Conservation (phyloP, 2,329 filamentous ascomycete species). For the Dactylellina cionopaga region DNA sequence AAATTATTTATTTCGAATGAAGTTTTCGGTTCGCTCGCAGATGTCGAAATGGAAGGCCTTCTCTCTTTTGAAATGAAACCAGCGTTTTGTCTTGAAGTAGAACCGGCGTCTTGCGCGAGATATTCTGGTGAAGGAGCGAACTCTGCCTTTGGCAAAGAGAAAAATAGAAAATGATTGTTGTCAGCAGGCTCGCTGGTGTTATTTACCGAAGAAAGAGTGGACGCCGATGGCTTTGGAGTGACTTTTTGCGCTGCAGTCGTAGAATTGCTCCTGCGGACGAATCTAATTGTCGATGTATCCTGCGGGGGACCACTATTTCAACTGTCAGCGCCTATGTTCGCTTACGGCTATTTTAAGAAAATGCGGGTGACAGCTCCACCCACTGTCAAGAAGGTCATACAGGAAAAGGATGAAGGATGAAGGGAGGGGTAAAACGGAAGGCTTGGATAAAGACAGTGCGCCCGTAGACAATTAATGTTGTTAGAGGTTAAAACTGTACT, state of each 20-base stretch:
- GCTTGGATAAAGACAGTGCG: slow-evolving; percentile 41
- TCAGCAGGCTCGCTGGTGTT: slow-evolving; percentile 49
- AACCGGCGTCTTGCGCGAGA: slow-evolving; percentile 33
- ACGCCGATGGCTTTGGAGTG: slow-evolving; percentile 40
- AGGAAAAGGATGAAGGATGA: slow-evolving; percentile 17
- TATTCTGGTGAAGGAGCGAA: slow-evolving; percentile 44
- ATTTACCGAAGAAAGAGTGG: slow-evolving; percentile 49
- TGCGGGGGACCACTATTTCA: slow-evolving; percentile 49
- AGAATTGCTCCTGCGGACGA: slow-evolving; percentile 44
- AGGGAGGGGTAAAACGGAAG: slow-evolving; percentile 18
- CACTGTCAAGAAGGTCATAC: slow-evolving; percentile 15
- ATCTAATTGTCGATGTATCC: slow-evolving; percentile 52
- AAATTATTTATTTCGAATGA: slow-evolving; percentile 38
- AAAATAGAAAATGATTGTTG: slow-evolving; percentile 44
- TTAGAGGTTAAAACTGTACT: slow-evolving; percentile 49
- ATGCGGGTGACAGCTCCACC: slow-evolving; percentile 3
- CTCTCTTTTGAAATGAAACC: slow-evolving; percentile 6
- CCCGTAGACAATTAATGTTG: slow-evolving; percentile 33
- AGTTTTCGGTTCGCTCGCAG: slow-evolving; percentile 43
- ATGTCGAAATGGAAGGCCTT: slow-evolving; percentile 31
- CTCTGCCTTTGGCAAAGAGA: slow-evolving; percentile 30
- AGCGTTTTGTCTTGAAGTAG: slow-evolving; percentile 33
- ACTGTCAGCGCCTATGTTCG: slow-evolving; percentile 40
- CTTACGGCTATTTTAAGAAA: slow-evolving; percentile 49
- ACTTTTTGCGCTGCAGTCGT: slow-evolving; percentile 41